Percentiles rank a stretch among this genome's conserved stretches.
Evolutionary conservation across 805 yeast species (phyloP).

Genomic region (Saccharomycopsis oosterbeekiorum): DNA sequence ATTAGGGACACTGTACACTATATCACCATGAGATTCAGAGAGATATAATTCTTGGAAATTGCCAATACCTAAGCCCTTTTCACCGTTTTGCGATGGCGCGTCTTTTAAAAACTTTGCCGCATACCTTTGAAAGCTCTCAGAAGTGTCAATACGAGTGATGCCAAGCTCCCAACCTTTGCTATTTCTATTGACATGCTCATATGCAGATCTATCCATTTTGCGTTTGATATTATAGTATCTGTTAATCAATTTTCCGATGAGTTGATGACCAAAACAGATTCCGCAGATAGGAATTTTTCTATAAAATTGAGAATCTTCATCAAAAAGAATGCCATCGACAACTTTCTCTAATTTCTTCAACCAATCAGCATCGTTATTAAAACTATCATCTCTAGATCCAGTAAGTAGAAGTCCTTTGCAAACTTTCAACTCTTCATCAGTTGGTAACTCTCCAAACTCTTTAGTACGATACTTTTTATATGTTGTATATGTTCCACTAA

Average conservation of each 20-base stretch:
- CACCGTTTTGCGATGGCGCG: neutral
- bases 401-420: conserved; percentile 34
- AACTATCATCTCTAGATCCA: conserved; percentile 40
- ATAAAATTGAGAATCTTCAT: conserved; percentile 14
- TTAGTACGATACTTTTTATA: conserved; percentile 32
- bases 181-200: conserved; percentile 39
- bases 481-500: conserved; percentile 19
- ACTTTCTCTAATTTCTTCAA: conserved; percentile 31
- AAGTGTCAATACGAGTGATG: conserved; percentile 38
- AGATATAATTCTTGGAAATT: neutral
- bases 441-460: conserved; percentile 23
- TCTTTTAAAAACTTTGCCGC: conserved; percentile 17
- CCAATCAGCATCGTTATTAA: conserved; percentile 32
- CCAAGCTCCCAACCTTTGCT: conserved; percentile 70
- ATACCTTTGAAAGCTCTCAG: conserved; percentile 27
- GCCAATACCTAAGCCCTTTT: neutral
- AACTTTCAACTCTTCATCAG: conserved; percentile 11
- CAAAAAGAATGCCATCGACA: conserved; percentile 22
- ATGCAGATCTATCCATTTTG: neutral
- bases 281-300: conserved; percentile 47
- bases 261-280: conserved; percentile 84
- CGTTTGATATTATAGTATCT: neutral
- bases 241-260: conserved; percentile 48
- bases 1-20: conserved; percentile 36
- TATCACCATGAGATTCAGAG: conserved; percentile 52